Conservation (phyloP, 1,139 yeast genomes). For the Martiniozyma asiatica region DNA sequence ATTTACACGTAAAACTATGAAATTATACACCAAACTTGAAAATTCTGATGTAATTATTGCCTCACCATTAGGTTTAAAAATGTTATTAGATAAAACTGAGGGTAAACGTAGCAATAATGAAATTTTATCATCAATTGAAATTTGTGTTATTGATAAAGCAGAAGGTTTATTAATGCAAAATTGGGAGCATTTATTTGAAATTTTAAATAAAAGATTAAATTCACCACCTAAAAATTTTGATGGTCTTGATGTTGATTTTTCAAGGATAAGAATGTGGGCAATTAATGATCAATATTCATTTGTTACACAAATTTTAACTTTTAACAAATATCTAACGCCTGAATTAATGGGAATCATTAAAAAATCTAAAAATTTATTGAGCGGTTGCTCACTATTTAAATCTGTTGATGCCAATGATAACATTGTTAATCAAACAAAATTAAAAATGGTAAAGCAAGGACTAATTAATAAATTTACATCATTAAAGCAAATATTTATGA, state of each 20-base stretch:
- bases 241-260: slow-evolving; percentile 64
- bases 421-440: slow-evolving; percentile 23
- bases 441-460: slow-evolving; percentile 21
- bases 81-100: slow-evolving; percentile 43
- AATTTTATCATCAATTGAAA: slow-evolving; percentile 79
- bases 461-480: slow-evolving; percentile 43
- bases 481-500: slow-evolving; percentile 61
- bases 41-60: slow-evolving; percentile 80
- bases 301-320: slow-evolving; percentile 68
- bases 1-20: slow-evolving; percentile 77
- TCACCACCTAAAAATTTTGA: slow-evolving; percentile 57
- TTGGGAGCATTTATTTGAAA: slow-evolving; percentile 67
- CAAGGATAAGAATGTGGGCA: slow-evolving; percentile 86
- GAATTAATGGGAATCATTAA: slow-evolving; percentile 54
- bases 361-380: slow-evolving; percentile 24
- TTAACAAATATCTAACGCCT: slow-evolving; percentile 69
- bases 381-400: slow-evolving; percentile 23
- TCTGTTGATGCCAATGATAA: slow-evolving; percentile 16
- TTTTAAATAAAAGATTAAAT: slow-evolving; percentile 62
- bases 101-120: slow-evolving; percentile 29
- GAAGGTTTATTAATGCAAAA: slow-evolving; percentile 88
- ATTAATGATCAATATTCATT: slow-evolving; percentile 70
- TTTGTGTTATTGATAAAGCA: slow-evolving; percentile 68
- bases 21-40: slow-evolving; percentile 74
- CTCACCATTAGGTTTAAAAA: slow-evolving; percentile 81